These are phyloP conservation scores for Peltaster fructicola DNA, from an alignment of 2,329 filamentous ascomycete species.

Conservation along the genomic window DNA sequence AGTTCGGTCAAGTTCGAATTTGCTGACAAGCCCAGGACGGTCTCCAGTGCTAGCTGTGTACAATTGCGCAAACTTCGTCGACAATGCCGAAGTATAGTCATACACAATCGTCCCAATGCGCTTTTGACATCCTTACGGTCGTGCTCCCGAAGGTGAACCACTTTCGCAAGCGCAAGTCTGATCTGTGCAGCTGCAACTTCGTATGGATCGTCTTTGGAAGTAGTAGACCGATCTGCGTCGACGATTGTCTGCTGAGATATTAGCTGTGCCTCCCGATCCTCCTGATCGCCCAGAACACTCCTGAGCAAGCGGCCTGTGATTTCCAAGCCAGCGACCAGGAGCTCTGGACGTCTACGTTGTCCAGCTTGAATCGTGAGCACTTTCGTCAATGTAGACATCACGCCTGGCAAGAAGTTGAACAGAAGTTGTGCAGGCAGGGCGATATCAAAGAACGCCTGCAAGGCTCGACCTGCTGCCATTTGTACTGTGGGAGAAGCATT, in stretches of 20 bases:
- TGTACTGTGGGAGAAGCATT: slow-evolving; percentile 52
- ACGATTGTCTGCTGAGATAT: background rate
- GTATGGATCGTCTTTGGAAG: slow-evolving; percentile 10
- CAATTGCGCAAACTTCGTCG: slow-evolving; percentile 53
- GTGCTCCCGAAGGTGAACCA: slow-evolving; percentile 59
- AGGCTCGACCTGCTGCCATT: slow-evolving; percentile 45
- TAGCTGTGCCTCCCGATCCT: too few species aligned
- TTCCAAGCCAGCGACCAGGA: slow-evolving; percentile 33
- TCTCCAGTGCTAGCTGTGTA: slow-evolving; percentile 58
- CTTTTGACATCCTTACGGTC: slow-evolving; percentile 49
- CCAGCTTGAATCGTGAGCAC: slow-evolving; percentile 52
- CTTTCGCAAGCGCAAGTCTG: slow-evolving; percentile 60
- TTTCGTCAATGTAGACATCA: slow-evolving; percentile 64
- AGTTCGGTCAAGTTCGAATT: slow-evolving; percentile 25
- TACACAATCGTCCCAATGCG: slow-evolving; percentile 52
- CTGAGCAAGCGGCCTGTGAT: slow-evolving; percentile 10
- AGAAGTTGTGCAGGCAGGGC: slow-evolving; percentile 58
- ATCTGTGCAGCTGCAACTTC: slow-evolving; percentile 52
- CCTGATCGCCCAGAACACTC: slow-evolving; percentile 6
- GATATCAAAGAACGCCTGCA: slow-evolving; percentile 43
- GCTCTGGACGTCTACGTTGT: slow-evolving; percentile 39
- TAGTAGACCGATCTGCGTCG: background rate
- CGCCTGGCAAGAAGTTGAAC: slow-evolving; percentile 74
- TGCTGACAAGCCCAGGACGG: slow-evolving; percentile 50
- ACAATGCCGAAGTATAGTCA: slow-evolving; percentile 63